These are phyloP conservation scores for Oenanthe javanica DNA, from an alignment of 140 eudicot species.

Conservation along the genomic window DNA sequence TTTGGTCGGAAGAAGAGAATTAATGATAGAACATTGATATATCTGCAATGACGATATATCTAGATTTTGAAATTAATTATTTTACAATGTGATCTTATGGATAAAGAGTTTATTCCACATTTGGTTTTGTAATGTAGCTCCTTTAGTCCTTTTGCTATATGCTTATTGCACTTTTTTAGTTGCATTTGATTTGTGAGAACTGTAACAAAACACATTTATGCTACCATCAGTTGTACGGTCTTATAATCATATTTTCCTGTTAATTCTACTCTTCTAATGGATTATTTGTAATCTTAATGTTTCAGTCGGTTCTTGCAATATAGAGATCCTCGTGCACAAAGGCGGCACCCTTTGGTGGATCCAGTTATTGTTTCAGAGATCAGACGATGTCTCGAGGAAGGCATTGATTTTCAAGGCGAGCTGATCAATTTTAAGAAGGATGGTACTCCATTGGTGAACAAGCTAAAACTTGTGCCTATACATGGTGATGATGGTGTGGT, in stretches of 20 bases:
- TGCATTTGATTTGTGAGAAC: background rate
- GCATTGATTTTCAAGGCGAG: constrained; percentile 84
- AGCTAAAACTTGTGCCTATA: constrained; percentile 73
- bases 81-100: background rate
- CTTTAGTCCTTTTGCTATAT: background rate
- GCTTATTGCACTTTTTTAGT: background rate
- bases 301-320: constrained; percentile 89
- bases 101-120: background rate
- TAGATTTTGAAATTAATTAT: background rate
- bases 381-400: constrained; percentile 81
- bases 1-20: background rate
- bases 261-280: background rate
- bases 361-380: constrained; percentile 90
- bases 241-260: constrained; percentile 4
- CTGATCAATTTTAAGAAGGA: constrained; percentile 89
- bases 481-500: constrained; percentile 70
- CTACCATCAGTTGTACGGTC: background rate
- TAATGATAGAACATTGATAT: background rate
- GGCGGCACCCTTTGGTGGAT: constrained; percentile 90
- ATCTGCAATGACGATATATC: background rate
- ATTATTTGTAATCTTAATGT: constrained; percentile 11
- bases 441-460: constrained; percentile 79
- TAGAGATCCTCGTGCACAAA: constrained; percentile 79
- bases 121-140: background rate
- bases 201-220: background rate